phyloP scores from a whole-genome alignment of 495 filamentous ascomycete species.

The Aspergillus conjunctus region DNA sequence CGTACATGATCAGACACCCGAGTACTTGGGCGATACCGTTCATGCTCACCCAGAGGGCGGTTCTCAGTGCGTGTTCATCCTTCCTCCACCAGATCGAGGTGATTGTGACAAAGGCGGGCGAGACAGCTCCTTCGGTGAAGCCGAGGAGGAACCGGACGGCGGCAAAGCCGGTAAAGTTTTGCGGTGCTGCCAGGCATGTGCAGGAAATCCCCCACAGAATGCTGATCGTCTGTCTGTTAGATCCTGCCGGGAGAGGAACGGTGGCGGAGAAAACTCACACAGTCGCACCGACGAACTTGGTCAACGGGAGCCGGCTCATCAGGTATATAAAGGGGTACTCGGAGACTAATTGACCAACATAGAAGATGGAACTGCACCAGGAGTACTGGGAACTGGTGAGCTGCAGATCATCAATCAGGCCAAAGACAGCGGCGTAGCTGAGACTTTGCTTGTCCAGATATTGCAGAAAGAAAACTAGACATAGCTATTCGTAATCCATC shows the following conservation, averaged over 20 bases:
- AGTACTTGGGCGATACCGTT: conserved; percentile 58
- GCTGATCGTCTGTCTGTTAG: too few species aligned
- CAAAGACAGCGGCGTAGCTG: conserved; percentile 58
- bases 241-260: too few species aligned
- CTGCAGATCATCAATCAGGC: conserved; percentile 52
- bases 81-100: conserved; percentile 47
- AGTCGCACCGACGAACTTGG: conserved; percentile 34
- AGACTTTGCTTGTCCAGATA: conserved; percentile 59
- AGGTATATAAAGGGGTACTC: conserved; percentile 55
- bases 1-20: conserved; percentile 59
- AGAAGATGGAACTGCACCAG: conserved; percentile 49
- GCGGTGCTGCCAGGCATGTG: conserved; percentile 51
- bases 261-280: conserved; percentile 45
- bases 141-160: conserved; percentile 54
- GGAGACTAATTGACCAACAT: conserved; percentile 52
- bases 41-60: conserved; percentile 53
- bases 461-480: conserved; percentile 24
- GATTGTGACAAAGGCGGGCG: conserved; percentile 29
- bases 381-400: conserved; percentile 54
- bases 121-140: conserved; percentile 52
- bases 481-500: conserved; percentile 25
- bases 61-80: conserved; percentile 47
- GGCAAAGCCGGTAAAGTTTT: conserved; percentile 49
- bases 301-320: conserved; percentile 57
- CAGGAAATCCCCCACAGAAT: too few species aligned